Evolutionary conservation across 2,329 filamentous ascomycete species (phyloP), one percentile per base, ranked within the genome.

Genomic region (Acrocalymma vagum): DNA sequence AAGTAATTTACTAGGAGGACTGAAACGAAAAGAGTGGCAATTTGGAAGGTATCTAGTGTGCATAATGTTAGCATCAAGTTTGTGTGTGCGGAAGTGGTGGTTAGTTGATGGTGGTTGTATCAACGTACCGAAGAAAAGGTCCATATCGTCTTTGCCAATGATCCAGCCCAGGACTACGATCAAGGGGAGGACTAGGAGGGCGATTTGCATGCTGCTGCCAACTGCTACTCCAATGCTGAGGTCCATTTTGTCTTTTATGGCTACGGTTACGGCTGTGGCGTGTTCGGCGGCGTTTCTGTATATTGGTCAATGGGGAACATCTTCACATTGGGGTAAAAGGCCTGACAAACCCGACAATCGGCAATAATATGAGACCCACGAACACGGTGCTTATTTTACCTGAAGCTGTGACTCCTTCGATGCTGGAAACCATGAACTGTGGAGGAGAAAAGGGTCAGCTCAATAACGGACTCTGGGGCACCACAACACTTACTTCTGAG

Each of bases 21-120:
- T 22, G 66, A 69, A 16, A 85, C 78, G 45, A 86, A 85, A 2
- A 85, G 67, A 1, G 81, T 71, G 3, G 78, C 87, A 10, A 96
- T 85, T 72, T 96, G 90, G 76, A 96, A 96, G 1, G 85, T 85
- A 62, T 95, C n/a, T n/a, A n/a, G n/a, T n/a, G n/a, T n/a, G n/a
- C n/a, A n/a, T n/a, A n/a, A n/a, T n/a, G n/a, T n/a, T n/a, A n/a
- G n/a, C n/a, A n/a, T n/a, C n/a, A n/a, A n/a, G n/a, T n/a, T n/a
- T n/a, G n/a, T n/a, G n/a, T n/a, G n/a, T n/a, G n/a, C n/a, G n/a
- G n/a, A n/a, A n/a, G n/a, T n/a, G n/a, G n/a, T n/a, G n/a, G n/a
- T n/a, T n/a, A n/a, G n/a, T n/a, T n/a, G n/a, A n/a, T n/a, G n/a
- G n/a, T n/a, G n/a, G n/a, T n/a, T n/a, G n/a, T n/a, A n/a, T n/a